Conservation (phyloP, 495 filamentous ascomycete species). For the Hyaloscypha variabilis region DNA sequence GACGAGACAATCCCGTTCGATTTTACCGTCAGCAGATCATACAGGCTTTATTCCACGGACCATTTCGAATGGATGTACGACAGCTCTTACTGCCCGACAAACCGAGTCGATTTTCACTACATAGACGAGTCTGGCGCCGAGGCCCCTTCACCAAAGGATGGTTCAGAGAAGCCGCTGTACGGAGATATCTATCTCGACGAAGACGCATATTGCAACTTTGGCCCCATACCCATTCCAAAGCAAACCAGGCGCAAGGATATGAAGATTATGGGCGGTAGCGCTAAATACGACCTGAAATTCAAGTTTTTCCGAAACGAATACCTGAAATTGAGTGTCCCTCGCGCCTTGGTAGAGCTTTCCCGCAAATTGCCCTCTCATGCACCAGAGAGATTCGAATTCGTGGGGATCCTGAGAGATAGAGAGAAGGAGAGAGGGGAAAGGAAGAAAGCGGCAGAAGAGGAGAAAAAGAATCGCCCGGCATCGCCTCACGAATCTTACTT, state of each 20-base stretch:
- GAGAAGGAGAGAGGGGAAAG: background rate
- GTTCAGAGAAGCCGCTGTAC: background rate
- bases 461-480: background rate
- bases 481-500: no score
- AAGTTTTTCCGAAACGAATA: background rate
- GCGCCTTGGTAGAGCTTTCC: background rate
- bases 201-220: background rate
- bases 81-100: background rate
- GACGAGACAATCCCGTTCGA: background rate
- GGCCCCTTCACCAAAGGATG: background rate
- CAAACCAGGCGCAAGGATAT: background rate
- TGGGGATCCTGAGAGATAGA: background rate
- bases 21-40: background rate
- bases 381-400: background rate
- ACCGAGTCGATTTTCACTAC: background rate
- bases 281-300: background rate
- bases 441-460: background rate
- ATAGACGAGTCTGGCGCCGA: background rate
- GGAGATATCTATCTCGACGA: background rate
- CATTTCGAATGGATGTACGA: background rate
- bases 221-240: background rate
- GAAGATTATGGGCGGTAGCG: background rate
- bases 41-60: background rate
- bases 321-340: background rate
- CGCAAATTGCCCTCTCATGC: background rate